Evolutionary conservation across 805 yeast species (phyloP), one percentile per base, ranked within the genome.

Genomic region (Nakazawaea sp.): DNA sequence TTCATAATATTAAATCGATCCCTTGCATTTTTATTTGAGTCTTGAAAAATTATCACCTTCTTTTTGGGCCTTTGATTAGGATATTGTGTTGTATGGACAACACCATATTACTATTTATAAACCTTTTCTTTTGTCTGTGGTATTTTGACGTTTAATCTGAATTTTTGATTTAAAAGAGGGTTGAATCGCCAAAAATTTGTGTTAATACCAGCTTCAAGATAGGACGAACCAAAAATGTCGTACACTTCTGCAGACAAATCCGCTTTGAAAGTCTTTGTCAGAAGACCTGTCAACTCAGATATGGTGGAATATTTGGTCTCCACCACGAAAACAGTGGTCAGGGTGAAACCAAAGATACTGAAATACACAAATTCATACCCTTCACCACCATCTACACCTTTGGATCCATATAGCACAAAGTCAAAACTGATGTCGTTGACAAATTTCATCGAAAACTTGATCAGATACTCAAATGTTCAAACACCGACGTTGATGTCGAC

Each of bases 401-500:
- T 45, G 8, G 53, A 51, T 12, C 38, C 48, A 12, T 33, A 29
- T n/a, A 11, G 13, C 1, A 23, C 15, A 8, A 24, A 13, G 15
- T 44, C 45, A 19, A 51, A 59, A 12, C 75, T 76, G 15, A 21
- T 19, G 3, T 55, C 79, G 0, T 64, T 86, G 32, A 61, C 62
- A 30, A 60, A 61, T 18, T 90, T 92, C 64, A 89, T 92, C 47
- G 70, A 77, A 43, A 73, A 70, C 19, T 64, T 90, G 44, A 79
- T 90, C 48, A 68, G 67, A 38, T 78, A 83, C 51, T 86, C 97
- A 5, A 88, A 89, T 56, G 97, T 90, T 29, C 96, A 88, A 60
- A 84, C 96, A 4, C 87, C 97, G 25, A 90, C 97, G 1, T 69
- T 90, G 45, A 90, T 92, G 97, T 80, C 97, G 16, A 73, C 96